Conservation (phyloP, 129 eudicot genomes). For the Gnaphalium uliginosum region DNA sequence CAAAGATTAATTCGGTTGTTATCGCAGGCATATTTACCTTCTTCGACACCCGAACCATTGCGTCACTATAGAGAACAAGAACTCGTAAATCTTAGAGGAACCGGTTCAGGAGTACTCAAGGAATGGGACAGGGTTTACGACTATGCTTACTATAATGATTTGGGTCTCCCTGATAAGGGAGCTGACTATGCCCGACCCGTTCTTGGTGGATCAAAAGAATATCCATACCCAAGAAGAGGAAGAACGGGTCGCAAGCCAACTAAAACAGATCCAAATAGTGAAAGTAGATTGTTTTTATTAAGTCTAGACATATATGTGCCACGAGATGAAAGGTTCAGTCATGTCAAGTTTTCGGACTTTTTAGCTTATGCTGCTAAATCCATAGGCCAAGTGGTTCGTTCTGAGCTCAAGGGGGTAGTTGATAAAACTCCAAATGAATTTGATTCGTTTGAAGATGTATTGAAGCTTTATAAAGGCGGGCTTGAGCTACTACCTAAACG, state of each 20-base stretch:
- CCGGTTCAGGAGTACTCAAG: conserved; percentile 55
- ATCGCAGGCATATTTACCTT: conserved; percentile 65
- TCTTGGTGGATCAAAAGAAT: conserved; percentile 71
- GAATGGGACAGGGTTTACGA: conserved; percentile 94
- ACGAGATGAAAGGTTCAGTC: conserved; percentile 62
- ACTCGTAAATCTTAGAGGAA: conserved; percentile 66
- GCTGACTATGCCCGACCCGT: conserved; percentile 55
- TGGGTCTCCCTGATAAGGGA: conserved; percentile 84
- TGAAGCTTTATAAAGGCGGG: conserved; percentile 54
- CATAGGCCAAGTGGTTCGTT: conserved; percentile 59
- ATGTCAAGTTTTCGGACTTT: conserved; percentile 75
- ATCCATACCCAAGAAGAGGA: conserved; percentile 86
- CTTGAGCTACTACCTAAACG: conserved; percentile 23
- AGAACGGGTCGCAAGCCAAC: conserved; percentile 71
- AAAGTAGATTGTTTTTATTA: conserved; percentile 54
- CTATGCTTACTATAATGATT: conserved; percentile 76
- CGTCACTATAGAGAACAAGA: conserved; percentile 61
- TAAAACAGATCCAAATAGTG: conserved; percentile 59
- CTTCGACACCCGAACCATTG: conserved; percentile 62
- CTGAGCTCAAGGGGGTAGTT: conserved; percentile 56
- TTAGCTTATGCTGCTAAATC: conserved; percentile 64
- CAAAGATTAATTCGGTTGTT: background rate
- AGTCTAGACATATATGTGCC: conserved; percentile 70
- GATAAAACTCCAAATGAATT: conserved; percentile 71
- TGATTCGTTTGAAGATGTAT: conserved; percentile 55